These are phyloP conservation scores for Brassica rapa DNA, from an alignment of 345 rosid genomes.

Conservation along the genomic window DNA sequence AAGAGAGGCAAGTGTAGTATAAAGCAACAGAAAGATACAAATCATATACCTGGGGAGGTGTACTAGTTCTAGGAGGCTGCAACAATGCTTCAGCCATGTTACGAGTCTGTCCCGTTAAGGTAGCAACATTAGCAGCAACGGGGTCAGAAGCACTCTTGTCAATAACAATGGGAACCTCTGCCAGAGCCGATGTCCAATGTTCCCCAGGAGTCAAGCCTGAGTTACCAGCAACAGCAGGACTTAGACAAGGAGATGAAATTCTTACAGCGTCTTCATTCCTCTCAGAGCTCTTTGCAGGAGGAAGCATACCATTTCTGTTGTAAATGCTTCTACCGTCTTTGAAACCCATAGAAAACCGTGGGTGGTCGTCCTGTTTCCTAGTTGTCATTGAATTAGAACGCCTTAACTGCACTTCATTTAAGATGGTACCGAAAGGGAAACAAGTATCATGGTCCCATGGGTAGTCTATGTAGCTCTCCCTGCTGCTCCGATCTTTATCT, in stretches of 20 bases:
- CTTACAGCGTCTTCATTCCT: conserved; percentile 55
- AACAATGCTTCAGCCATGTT: conserved; percentile 88
- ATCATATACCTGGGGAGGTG: conserved; percentile 19
- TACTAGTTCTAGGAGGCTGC: conserved; percentile 61
- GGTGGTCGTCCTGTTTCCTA: conserved; percentile 50
- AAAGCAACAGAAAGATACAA: no score
- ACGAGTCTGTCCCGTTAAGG: conserved; percentile 34
- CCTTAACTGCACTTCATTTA: conserved; percentile 49
- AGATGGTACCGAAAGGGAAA: conserved; percentile 45
- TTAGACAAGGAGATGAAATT: conserved; percentile 60
- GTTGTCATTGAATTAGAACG: conserved; percentile 55
- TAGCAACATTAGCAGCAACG: conserved; percentile 34
- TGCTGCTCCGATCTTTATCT: conserved; percentile 68
- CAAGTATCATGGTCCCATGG: conserved; percentile 48
- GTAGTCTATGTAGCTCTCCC: conserved; percentile 53
- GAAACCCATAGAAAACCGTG: conserved; percentile 42
- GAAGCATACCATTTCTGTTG: conserved; percentile 56
- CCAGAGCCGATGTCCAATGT: conserved; percentile 74
- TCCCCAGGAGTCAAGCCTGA: conserved; percentile 42
- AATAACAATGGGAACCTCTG: conserved; percentile 55
- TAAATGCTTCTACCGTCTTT: conserved; percentile 40
- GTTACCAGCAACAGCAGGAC: conserved; percentile 1
- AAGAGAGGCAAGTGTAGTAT: conserved; percentile 9
- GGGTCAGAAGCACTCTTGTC: conserved; percentile 44
- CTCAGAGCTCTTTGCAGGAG: conserved; percentile 60